Evolutionary conservation across 2,329 filamentous ascomycete species (phyloP).

Genomic region (Fusarium succisae): DNA sequence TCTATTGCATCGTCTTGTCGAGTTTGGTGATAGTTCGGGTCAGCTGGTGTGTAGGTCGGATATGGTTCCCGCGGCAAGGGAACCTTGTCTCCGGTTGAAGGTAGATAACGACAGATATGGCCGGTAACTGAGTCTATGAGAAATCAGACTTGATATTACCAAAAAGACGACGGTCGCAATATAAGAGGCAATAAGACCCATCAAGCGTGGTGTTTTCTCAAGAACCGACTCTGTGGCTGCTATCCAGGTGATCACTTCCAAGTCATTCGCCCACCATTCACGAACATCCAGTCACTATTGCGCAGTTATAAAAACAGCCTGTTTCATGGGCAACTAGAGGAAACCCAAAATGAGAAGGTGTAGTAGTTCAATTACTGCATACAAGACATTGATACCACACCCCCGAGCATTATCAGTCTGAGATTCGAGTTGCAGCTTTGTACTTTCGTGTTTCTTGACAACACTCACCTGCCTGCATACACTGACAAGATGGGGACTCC

Average conservation of each 20-base stretch:
- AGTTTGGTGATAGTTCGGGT: not conserved
- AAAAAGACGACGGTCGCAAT: not conserved
- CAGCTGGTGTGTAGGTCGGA: conserved; percentile 14
- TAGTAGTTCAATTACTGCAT: not conserved
- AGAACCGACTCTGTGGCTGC: not conserved
- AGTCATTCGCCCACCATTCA: not conserved
- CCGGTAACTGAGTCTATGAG: not conserved
- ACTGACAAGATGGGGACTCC: not conserved
- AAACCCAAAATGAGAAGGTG: not conserved
- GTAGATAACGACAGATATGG: not conserved
- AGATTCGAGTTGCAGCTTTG: not conserved
- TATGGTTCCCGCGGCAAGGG: conserved; percentile 15
- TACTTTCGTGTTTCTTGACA: not conserved
- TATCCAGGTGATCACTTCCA: not conserved
- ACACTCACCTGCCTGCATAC: no score
- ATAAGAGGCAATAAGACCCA: not conserved
- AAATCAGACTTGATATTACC: not conserved
- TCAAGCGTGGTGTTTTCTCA: not conserved
- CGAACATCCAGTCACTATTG: not conserved
- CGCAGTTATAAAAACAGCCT: not conserved
- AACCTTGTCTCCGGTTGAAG: not conserved
- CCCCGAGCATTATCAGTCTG: not conserved
- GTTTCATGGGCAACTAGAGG: not conserved
- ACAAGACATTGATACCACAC: not conserved
- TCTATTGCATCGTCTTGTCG: not conserved